Conservation (phyloP, 1,284 basidiomycete genomes). For the Heterobasidion occidentale region DNA sequence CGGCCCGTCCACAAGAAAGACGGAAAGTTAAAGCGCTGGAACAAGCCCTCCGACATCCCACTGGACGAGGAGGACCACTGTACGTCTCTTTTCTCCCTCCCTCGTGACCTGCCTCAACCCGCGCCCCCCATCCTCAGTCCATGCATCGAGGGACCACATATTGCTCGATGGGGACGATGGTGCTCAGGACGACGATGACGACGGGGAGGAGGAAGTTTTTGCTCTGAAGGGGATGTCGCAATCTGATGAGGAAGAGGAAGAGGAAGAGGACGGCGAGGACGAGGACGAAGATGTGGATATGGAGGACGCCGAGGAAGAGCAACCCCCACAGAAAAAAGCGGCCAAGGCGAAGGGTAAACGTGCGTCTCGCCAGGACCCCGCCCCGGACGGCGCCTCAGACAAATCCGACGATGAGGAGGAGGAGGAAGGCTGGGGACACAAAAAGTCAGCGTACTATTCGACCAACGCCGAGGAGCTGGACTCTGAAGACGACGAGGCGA, state of each 20-base stretch:
- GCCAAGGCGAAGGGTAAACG: constrained; percentile 18
- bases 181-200: constrained; percentile 29
- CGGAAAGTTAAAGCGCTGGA: constrained; percentile 53
- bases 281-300: constrained; percentile 36
- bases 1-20: constrained; percentile 44
- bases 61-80: constrained; percentile 73
- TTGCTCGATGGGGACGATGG: constrained; percentile 51
- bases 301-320: constrained; percentile 23
- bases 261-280: constrained; percentile 34
- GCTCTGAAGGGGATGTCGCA: constrained; percentile 42
- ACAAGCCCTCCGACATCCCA: constrained; percentile 56
- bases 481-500: constrained; percentile 80
- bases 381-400: constrained; percentile 15
- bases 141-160: constrained; percentile 69
- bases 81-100: constrained; percentile 25
- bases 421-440: constrained; percentile 74
- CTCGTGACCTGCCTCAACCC: neutral
- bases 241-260: constrained; percentile 39
- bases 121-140: constrained; percentile 36
- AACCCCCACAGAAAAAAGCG: constrained; percentile 29
- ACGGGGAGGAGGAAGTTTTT: constrained; percentile 71
- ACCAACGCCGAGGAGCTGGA: constrained; percentile 76
- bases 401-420: constrained; percentile 39
- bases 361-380: constrained; percentile 1
- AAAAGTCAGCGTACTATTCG: constrained; percentile 76